These are phyloP conservation scores for Boletus sensibilis DNA, from an alignment of 768 basidiomycete species.

Conservation along the genomic window DNA sequence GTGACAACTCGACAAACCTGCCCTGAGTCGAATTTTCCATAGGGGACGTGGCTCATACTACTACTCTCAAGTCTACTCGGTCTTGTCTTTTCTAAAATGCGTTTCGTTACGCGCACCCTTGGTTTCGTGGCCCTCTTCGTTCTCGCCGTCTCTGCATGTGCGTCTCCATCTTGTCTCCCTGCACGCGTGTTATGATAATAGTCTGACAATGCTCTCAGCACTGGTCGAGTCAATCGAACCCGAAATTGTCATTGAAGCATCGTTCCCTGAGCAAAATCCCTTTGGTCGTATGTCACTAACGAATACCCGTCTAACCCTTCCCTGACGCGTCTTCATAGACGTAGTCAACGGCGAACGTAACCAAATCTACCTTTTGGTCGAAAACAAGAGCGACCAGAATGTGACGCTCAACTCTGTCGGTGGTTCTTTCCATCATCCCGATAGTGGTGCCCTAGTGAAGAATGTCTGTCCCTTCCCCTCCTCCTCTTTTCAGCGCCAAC, in stretches of 20 bases:
- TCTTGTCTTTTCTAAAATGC: constrained; percentile 28
- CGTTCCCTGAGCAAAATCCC: constrained; percentile 69
- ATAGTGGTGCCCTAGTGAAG: constrained; percentile 62
- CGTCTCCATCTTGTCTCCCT: constrained; percentile 1
- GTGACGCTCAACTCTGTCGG: constrained; percentile 63
- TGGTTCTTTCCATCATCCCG: constrained; percentile 67
- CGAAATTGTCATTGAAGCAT: constrained; percentile 51
- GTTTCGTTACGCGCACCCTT: constrained; percentile 30
- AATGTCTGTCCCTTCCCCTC: constrained; percentile 49
- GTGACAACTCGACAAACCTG: constrained; percentile 21
- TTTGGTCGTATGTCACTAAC: constrained; percentile 63
- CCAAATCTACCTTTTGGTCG: constrained; percentile 58
- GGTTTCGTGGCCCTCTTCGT: constrained; percentile 29
- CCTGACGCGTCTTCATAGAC: constrained; percentile 45
- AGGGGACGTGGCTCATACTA: constrained; percentile 26
- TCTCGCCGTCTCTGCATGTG: constrained; percentile 33
- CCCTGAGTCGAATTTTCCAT: constrained; percentile 25
- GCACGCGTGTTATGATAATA: not conserved
- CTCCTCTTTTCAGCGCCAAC: not conserved
- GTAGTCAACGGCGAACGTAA: constrained; percentile 84
- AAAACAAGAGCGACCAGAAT: constrained; percentile 75
- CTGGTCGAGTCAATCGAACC: constrained; percentile 43
- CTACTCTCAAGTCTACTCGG: not conserved
- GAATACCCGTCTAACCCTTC: not conserved
- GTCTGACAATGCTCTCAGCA: constrained; percentile 17